A percentile compares a stretch with the other conserved stretches of the same genome.
Evolutionary conservation across 2,329 filamentous ascomycete species (phyloP).

Genomic region (Cordyceps militaris): DNA sequence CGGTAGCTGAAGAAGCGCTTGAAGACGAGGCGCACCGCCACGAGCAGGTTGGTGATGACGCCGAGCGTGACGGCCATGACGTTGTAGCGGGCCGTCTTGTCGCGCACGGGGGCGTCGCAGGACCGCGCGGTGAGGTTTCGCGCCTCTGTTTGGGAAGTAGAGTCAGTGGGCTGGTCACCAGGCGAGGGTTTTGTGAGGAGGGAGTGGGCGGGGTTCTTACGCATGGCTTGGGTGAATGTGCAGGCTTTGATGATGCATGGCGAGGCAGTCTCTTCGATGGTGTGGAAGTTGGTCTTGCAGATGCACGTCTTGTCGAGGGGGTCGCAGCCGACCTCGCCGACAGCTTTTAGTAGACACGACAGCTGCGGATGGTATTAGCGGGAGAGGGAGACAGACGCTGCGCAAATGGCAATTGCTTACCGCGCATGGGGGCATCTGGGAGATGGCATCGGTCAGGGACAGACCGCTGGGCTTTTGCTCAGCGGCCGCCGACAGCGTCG

Average conservation of each 20-base stretch:
- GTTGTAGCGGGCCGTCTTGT: slow-evolving; percentile 28
- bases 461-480: neutral
- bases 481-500: neutral
- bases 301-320: slow-evolving; percentile 8
- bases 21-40: slow-evolving; percentile 34
- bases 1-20: slow-evolving; percentile 29
- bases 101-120: slow-evolving; percentile 23
- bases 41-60: slow-evolving; percentile 32
- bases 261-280: slow-evolving; percentile 18
- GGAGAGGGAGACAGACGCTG: neutral
- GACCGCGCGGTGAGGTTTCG: slow-evolving; percentile 20
- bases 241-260: slow-evolving; percentile 20
- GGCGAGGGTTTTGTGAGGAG: too few species aligned
- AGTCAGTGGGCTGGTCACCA: neutral
- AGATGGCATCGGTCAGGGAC: neutral
- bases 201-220: slow-evolving; percentile 13
- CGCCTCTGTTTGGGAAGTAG: slow-evolving; percentile 11
- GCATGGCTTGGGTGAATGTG: slow-evolving; percentile 19
- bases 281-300: slow-evolving; percentile 9
- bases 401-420: neutral
- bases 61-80: slow-evolving; percentile 29
- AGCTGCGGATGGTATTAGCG: neutral
- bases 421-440: slow-evolving; percentile 5
- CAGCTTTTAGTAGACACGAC: slow-evolving; percentile 1
- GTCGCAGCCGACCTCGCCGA: neutral